Evolutionary conservation across 805 yeast species (phyloP), one percentile per base, ranked within the genome.

Genomic region (Wickerhamiella sergipiensis): DNA sequence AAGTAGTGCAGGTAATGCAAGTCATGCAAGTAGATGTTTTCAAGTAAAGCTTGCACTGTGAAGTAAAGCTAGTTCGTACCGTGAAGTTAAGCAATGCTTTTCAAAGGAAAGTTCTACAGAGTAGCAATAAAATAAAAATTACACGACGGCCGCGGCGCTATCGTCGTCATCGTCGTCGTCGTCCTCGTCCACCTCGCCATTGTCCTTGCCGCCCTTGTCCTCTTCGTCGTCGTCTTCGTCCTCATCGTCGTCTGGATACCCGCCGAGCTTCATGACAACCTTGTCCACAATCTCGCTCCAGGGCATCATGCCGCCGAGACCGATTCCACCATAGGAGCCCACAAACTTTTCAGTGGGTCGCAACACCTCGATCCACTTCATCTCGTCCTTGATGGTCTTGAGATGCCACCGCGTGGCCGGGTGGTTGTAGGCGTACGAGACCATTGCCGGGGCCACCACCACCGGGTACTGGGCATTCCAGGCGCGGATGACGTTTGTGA

Each of bases 271-370:
- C 67, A 80, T 72, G 19, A 85, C 94, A 47, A 86, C 74, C 59
- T 80, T 79, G 63, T 88, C 94, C 18, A 88, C 95, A 59, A 92
- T 83, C 64, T 89, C 97, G 64, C 86, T 84, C 79, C 94, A 87
- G 60, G 92, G 97, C 82, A 89, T 83, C 97, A 92, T 92, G 50
- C 98, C 97, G 47, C 98, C 97, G 87, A 92, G 84, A n/a, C 97
- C 97, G 53, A 92, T 88, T 60, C 90, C 97, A 54, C 98, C 97
- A 69, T 89, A 87, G 43, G 86, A 77, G 51, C 95, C 87, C 62
- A 84, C 80, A 6, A 90, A 95, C 66, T 90, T 90, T 66, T 90
- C 98, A 22, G 88, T 87, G 0, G 98, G 98, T 64, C 82, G 83
- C 62, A 92, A 74, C n/a, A 90, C 79, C 57, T 87, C 95, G 55